Percentiles rank a stretch among this genome's conserved stretches.
Evolutionary conservation across 768 basidiomycete species (phyloP).

Genomic region (Mycena capillaripes): DNA sequence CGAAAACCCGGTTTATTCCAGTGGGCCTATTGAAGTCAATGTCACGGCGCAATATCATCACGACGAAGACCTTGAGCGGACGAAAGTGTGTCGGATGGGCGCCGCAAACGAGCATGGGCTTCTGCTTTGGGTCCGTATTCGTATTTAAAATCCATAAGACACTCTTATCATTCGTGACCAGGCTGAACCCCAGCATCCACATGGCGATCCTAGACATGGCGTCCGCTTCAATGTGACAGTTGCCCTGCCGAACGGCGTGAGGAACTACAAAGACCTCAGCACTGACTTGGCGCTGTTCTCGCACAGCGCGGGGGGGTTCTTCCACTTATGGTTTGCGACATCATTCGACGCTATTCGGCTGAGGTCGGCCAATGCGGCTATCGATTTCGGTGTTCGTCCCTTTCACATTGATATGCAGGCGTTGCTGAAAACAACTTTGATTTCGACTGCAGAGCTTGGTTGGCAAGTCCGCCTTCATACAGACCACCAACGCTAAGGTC

Average conservation of each 20-base stretch:
- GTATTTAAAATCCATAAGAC: not conserved
- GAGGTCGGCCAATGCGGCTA: constrained; percentile 19
- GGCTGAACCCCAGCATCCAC: constrained; percentile 28
- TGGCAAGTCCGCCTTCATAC: constrained; percentile 4
- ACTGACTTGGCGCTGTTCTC: constrained; percentile 26
- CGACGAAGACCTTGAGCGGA: not conserved
- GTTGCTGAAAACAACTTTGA: not conserved
- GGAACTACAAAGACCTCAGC: constrained; percentile 24
- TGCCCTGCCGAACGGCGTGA: not conserved
- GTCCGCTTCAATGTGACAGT: constrained; percentile 22
- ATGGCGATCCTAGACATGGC: constrained; percentile 3
- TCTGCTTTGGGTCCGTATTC: constrained; percentile 19
- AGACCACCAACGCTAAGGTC: constrained; percentile 20
- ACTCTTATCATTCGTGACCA: not conserved
- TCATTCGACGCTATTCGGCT: constrained; percentile 24
- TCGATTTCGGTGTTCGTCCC: constrained; percentile 17
- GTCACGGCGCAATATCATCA: constrained; percentile 7
- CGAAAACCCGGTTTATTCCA: not conserved
- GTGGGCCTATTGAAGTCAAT: constrained; percentile 18
- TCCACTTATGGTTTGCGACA: constrained; percentile 16
- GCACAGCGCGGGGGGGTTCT: constrained; percentile 15
- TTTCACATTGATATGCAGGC: not conserved
- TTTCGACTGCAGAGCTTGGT: constrained; percentile 22
- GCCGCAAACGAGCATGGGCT: constrained; percentile 1
- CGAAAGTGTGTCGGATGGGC: constrained; percentile 25